Conservation (phyloP, 139 green algal species). For the Klebsormidium nitens region DNA sequence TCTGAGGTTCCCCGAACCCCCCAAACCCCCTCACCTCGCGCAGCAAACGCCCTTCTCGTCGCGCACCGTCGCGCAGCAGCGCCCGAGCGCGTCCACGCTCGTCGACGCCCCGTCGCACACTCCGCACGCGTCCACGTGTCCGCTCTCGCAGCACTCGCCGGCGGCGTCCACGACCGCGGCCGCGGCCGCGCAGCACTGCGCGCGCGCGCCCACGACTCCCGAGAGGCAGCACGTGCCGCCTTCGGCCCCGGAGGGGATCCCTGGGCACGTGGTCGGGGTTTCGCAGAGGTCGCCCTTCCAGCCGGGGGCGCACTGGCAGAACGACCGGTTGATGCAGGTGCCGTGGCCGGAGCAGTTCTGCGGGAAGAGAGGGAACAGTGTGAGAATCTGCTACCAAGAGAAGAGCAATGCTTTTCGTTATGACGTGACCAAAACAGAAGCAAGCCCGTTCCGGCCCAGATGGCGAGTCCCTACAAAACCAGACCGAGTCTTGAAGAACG, state of each 20-base stretch:
- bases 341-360: neutral
- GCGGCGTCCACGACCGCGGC: conserved; percentile 28
- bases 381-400: no score
- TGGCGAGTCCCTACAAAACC: no score
- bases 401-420: no score
- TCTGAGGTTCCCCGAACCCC: no score
- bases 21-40: no score
- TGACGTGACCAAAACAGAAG: no score
- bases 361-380: no score
- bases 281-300: neutral
- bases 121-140: conserved; percentile 53
- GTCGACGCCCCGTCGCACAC: conserved; percentile 45
- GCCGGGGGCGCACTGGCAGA: neutral
- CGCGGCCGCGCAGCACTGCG: conserved; percentile 34
- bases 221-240: conserved; percentile 19
- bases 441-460: no score
- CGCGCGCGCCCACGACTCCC: conserved; percentile 17
- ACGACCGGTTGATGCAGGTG: neutral
- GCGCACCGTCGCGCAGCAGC: conserved; percentile 49
- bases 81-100: conserved; percentile 45
- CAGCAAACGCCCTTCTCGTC: conserved; percentile 60
- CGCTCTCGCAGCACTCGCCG: conserved; percentile 48
- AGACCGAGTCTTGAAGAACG: no score
- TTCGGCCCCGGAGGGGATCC: neutral
- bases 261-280: neutral